Percentiles rank a stretch among this genome's conserved stretches.
Conservation (phyloP, 805 yeast species). For the Metschnikowia baotianmanensis region DNA sequence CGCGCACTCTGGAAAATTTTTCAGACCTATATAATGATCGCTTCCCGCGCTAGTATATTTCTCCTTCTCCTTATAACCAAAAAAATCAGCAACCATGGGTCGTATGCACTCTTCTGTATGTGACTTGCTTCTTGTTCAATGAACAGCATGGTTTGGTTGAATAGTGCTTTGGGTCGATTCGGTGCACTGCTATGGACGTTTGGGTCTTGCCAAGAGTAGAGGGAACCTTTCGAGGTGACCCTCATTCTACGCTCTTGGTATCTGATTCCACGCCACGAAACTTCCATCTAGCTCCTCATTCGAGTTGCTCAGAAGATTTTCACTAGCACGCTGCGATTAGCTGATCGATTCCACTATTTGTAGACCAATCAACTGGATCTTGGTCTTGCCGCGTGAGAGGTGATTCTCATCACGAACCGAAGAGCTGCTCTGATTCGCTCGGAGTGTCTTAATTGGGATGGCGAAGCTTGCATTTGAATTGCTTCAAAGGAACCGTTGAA, state of each 20-base stretch:
- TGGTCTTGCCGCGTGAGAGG: constrained; percentile 5
- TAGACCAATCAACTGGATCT: constrained; percentile 16
- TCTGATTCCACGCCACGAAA: constrained; percentile 20
- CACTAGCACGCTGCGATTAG: constrained; percentile 16
- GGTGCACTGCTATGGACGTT: constrained; percentile 22
- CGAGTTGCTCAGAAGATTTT: background rate
- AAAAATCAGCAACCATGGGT: constrained; percentile 83
- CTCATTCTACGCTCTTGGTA: constrained; percentile 22
- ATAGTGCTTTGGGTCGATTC: constrained; percentile 25
- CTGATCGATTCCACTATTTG: constrained; percentile 56
- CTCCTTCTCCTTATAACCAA: constrained; percentile 16
- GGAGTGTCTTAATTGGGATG: background rate
- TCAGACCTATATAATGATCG: constrained; percentile 14
- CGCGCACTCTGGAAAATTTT: constrained; percentile 21
- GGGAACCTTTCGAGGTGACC: constrained; percentile 16
- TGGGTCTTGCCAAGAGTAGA: constrained; percentile 32
- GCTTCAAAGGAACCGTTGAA: background rate
- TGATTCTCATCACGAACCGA: constrained; percentile 8
- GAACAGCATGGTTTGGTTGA: constrained; percentile 22
- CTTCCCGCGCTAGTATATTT: background rate
- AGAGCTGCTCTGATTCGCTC: background rate
- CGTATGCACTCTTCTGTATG: constrained; percentile 99
- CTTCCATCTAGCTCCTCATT: background rate
- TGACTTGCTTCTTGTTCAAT: constrained; percentile 26
- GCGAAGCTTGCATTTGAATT: background rate